Evolutionary conservation across 306 rosid species (phyloP), one percentile per base, ranked within the genome.

Genomic region (Casuarina equisetifolia): DNA sequence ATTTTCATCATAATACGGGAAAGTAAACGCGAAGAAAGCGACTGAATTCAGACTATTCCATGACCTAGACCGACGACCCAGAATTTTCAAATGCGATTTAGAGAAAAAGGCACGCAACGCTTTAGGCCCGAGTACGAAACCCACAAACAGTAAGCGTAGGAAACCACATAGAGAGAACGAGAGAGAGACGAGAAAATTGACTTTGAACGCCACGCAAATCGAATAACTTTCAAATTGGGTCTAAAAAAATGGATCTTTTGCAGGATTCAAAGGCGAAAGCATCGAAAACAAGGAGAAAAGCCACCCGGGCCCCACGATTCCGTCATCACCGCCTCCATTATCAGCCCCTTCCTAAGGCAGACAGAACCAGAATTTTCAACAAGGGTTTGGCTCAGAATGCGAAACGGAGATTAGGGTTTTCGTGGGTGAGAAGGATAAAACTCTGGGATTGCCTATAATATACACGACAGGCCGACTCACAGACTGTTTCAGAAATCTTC

Each of bases 1-100:
- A 74, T 15, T 54, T 15, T 38, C 39, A 70, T 43, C 76, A 69
- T 10, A 4, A 54, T 35, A 70, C 77, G 62, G 73, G 58, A 86
- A 79, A 80, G 80, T 62, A 82, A 79, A 85, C 75, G 64, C 81
- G 42, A 74, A 74, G 91, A 85, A 85, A 88, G 82, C 80, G 86
- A 88, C 87, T 76, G 80, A 76, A 70, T 75, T 76, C 58, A 80
- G 88, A 84, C 48, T 78, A 54, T 76, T 79, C 72, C 3, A 79
- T 6, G 76, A 82, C 73, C 84, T 76, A 77, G 57, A 81, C 87
- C 79, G 40, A 63, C 32, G 83, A 87, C 74, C 79, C 71, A 75
- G 75, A 85, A 81, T 50, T 72, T 32, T 8, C 54, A 54, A n/a
- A 71, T 36, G 52, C 36, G 55, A 45, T 17, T 1, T 15, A 11